Evolutionary conservation across 805 yeast genomes (phyloP), one percentile per base, ranked within the genome.

Genomic region (Candida andamanensis): DNA sequence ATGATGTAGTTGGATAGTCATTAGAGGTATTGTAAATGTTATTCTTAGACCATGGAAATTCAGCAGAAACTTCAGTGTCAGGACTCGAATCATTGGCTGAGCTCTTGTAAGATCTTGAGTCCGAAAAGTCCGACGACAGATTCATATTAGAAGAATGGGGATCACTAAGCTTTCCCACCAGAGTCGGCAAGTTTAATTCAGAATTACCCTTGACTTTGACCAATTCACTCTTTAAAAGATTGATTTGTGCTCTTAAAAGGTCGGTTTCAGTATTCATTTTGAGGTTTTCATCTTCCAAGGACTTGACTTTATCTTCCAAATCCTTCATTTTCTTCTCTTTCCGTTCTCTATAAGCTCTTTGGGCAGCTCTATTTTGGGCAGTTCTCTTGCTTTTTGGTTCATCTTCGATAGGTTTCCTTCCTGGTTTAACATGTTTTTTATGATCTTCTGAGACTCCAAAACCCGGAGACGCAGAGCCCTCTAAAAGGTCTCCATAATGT

Each of bases 321-420:
- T 86, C 95, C 50, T 77, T 75, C 78, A 92, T 74, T 50, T 84
- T 85, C 30, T 70, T 71, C 56, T 90, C 97, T 56, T 90, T 90
- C 39, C 97, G 75, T 59, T 92, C 97, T 36, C 97, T 69, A 60
- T 86, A 90, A 5, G 97, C 97, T 34, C 97, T 69, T 60, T 92
- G 98, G n/a, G 97, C 97, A 3, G 97, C 97, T 48, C 97, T 73
- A 57, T 92, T 90, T 61, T 92, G 97, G 2, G 97, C 97, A 11
- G 95, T 86, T 46, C 98, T 70, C 67, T 85, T 90, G 49, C 77
- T 78, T 52, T 82, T 86, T 6, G 94, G 89, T 45, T 86, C 95
- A 13, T 74, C 71, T 6, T 80, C 76, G 32, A 82, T 63, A 0
- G 85, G 89, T 63, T 85, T 87, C 37, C 95, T 71, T 2, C 95